These are phyloP conservation scores for Castanea crenata DNA, from an alignment of 306 rosid genomes.

Conservation along the genomic window DNA sequence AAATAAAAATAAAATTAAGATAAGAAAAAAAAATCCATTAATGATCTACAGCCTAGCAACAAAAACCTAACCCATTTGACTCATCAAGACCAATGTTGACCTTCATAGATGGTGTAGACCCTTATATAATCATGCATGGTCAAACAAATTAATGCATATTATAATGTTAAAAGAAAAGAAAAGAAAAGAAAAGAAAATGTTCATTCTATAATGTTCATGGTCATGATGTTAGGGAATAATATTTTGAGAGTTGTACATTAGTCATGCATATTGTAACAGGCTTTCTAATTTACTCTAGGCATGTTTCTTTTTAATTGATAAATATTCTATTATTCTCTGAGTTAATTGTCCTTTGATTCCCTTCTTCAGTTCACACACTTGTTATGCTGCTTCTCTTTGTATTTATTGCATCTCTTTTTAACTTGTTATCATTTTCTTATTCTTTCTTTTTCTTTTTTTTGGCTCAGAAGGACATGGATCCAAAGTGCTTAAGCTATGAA, in stretches of 20 bases:
- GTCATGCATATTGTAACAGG: slow-evolving; percentile 46
- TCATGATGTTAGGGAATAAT: slow-evolving; percentile 20
- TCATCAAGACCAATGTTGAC: slow-evolving; percentile 10
- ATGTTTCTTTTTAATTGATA: slow-evolving; percentile 44
- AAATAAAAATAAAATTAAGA: background rate
- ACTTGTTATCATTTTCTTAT: background rate
- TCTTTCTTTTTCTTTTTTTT: background rate
- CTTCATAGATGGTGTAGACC: slow-evolving; percentile 10
- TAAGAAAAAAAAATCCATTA: background rate
- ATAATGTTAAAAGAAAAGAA: background rate
- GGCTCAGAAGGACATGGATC: slow-evolving; percentile 67
- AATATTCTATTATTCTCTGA: slow-evolving; percentile 51
- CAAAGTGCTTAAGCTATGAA: slow-evolving; percentile 71
- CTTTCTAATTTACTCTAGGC: slow-evolving; percentile 44
- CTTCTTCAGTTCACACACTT: slow-evolving; percentile 29
- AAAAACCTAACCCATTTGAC: slow-evolving; percentile 42
- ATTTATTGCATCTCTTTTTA: background rate
- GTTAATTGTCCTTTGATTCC: slow-evolving; percentile 61
- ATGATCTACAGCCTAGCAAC: slow-evolving; percentile 20
- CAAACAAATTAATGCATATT: background rate
- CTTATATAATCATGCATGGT: background rate
- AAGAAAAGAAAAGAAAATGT: too few species aligned
- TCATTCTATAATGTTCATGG: background rate
- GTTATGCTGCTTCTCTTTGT: background rate
- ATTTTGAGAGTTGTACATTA: slow-evolving; percentile 34